A percentile compares a stretch with the other conserved stretches of the same genome.
Evolutionary conservation across 2,329 filamentous ascomycete genomes (phyloP).

Genomic region (Podosphaera fusca): DNA sequence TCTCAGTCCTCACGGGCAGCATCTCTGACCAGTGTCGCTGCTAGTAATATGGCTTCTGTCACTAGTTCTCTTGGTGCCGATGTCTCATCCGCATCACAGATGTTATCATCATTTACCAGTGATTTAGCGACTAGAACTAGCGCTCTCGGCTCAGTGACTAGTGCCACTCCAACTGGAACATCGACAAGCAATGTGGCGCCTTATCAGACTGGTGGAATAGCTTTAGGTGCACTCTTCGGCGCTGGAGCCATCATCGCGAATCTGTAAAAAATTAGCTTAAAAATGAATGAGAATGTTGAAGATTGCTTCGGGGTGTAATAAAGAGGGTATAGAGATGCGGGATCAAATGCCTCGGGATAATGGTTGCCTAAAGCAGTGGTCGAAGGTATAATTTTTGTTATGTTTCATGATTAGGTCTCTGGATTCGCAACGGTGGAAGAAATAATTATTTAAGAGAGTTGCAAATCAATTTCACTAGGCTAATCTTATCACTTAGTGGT

Average conservation of each 20-base stretch:
- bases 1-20: not conserved
- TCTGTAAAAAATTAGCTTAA: conserved; percentile 5
- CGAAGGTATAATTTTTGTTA: too few relatives aligned
- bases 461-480: too few relatives aligned
- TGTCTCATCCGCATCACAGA: not conserved
- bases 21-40: not conserved
- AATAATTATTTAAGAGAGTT: too few relatives aligned
- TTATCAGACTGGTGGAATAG: conserved; percentile 12
- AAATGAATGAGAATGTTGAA: too few relatives aligned
- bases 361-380: too few relatives aligned
- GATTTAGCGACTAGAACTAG: not conserved
- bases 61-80: not conserved
- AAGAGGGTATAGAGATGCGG: too few relatives aligned
- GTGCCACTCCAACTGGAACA: not conserved
- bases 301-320: too few relatives aligned
- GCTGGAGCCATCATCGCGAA: conserved; percentile 11
- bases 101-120: not conserved
- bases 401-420: too few relatives aligned
- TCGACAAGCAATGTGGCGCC: conserved; percentile 3
- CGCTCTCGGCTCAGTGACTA: not conserved
- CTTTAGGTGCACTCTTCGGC: conserved; percentile 12
- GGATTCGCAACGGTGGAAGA: too few relatives aligned
- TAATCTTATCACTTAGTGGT: too few relatives aligned
- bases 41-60: not conserved
- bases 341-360: too few relatives aligned